Evolutionary conservation across 306 rosid genomes (phyloP).

Genomic region (Cicer chorassanicum): DNA sequence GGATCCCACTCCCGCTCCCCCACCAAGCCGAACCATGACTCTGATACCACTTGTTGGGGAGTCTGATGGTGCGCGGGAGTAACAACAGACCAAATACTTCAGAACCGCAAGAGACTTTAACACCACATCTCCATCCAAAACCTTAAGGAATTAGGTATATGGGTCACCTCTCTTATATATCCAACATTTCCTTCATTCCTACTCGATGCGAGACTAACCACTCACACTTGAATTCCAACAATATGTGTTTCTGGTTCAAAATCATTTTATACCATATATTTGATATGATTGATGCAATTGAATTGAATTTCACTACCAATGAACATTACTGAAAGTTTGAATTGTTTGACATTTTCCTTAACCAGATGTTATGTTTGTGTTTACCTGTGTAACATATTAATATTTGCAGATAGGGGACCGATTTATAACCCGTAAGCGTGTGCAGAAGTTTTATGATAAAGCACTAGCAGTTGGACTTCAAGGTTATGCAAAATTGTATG

Average conservation of each 20-base stretch:
- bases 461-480: conserved; percentile 87
- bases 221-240: no score
- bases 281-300: conserved; percentile 16
- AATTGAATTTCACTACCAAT: conserved; percentile 29
- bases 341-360: conserved; percentile 35
- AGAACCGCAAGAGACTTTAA: no score
- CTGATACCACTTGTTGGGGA: no score
- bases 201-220: no score
- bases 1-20: no score
- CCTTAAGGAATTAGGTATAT: no score
- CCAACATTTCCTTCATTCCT: no score
- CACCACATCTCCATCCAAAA: no score
- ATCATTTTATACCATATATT: conserved; percentile 21
- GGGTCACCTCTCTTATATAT: no score
- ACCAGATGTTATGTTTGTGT: conserved; percentile 19
- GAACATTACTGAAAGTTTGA: conserved; percentile 20
- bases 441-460: conserved; percentile 84
- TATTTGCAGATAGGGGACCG: conserved; percentile 83
- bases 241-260: conserved; percentile 34
- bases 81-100: no score
- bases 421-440: conserved; percentile 81
- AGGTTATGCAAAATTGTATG: conserved; percentile 91
- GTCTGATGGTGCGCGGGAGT: no score
- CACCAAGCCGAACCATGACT: no score
- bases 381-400: conserved; percentile 37